Evolutionary conservation across 2,329 filamentous ascomycete genomes (phyloP).

Genomic region (Xylaria sp.): DNA sequence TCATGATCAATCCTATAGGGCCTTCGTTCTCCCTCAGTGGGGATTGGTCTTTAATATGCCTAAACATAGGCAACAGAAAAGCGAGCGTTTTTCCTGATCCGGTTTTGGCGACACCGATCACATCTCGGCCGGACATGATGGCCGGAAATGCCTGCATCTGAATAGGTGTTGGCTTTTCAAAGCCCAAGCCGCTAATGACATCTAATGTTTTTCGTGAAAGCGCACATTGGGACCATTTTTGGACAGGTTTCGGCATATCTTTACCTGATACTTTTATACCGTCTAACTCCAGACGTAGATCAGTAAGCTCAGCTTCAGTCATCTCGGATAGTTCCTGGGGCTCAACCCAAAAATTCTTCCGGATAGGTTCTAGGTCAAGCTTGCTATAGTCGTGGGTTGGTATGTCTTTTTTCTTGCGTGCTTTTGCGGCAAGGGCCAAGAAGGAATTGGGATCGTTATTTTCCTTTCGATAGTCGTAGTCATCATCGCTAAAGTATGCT

Average conservation of each 20-base stretch:
- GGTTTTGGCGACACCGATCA: slow-evolving; percentile 96
- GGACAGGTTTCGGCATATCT: slow-evolving; percentile 90
- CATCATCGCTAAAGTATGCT: slow-evolving; percentile 89
- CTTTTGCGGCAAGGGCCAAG: slow-evolving; percentile 66
- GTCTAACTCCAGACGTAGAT: slow-evolving; percentile 86
- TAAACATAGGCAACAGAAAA: slow-evolving; percentile 95
- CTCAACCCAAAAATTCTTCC: slow-evolving; percentile 95
- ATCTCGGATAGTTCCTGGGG: slow-evolving; percentile 84
- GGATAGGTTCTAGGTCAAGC: slow-evolving; percentile 82
- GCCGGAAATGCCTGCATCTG: slow-evolving; percentile 94
- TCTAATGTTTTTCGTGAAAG: slow-evolving; percentile 87
- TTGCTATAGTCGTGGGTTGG: slow-evolving; percentile 87
- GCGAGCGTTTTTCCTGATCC: slow-evolving; percentile 98
- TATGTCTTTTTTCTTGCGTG: slow-evolving; percentile 93
- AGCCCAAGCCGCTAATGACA: slow-evolving; percentile 82
- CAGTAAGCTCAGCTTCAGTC: slow-evolving; percentile 84
- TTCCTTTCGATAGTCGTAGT: slow-evolving; percentile 66
- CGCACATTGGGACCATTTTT: slow-evolving; percentile 96
- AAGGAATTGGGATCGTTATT: slow-evolving; percentile 59
- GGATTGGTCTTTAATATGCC: slow-evolving; percentile 94
- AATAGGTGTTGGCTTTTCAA: slow-evolving; percentile 90
- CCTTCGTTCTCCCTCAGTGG: slow-evolving; percentile 86
- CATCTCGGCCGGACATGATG: slow-evolving; percentile 95
- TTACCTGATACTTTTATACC: slow-evolving; percentile 93
- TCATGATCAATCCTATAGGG: slow-evolving; percentile 88